These are phyloP conservation scores for Hygrophorus russula DNA, from an alignment of 768 basidiomycete genomes.

Conservation along the genomic window DNA sequence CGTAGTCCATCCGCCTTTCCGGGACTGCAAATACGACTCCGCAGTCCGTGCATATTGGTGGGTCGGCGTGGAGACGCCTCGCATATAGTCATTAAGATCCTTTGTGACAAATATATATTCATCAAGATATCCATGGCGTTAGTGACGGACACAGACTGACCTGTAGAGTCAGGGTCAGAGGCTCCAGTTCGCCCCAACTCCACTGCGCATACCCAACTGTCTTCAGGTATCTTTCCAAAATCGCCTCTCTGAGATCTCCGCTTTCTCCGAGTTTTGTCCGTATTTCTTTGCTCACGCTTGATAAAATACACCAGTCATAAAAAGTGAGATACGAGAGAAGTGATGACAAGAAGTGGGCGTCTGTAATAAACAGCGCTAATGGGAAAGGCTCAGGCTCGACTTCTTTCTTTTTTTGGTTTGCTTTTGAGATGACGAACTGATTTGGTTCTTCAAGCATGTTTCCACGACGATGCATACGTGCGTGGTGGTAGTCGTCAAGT, in stretches of 20 bases:
- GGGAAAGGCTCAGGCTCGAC: slow-evolving; percentile 28
- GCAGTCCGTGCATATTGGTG: slow-evolving; percentile 62
- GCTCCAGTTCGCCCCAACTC: slow-evolving; percentile 49
- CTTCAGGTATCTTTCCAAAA: slow-evolving; percentile 56
- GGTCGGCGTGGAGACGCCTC: slow-evolving; percentile 63
- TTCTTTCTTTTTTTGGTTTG: not conserved
- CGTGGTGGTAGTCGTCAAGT: too few relatives aligned
- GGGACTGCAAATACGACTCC: slow-evolving; percentile 42
- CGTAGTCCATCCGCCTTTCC: slow-evolving; percentile 7
- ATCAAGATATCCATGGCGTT: not conserved
- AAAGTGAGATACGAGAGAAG: slow-evolving; percentile 60
- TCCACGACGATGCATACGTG: too few relatives aligned
- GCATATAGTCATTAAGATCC: slow-evolving; percentile 76
- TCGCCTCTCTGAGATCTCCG: slow-evolving; percentile 43
- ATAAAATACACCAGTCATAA: slow-evolving; percentile 57
- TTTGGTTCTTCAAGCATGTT: too few relatives aligned
- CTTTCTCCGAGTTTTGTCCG: slow-evolving; percentile 37
- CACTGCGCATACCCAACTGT: slow-evolving; percentile 69
- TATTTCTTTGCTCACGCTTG: slow-evolving; percentile 43
- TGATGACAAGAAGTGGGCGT: slow-evolving; percentile 37
- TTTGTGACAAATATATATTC: slow-evolving; percentile 18
- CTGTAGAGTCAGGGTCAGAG: slow-evolving; percentile 49
- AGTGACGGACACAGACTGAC: slow-evolving; percentile 24
- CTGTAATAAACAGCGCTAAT: slow-evolving; percentile 42
- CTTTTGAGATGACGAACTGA: too few relatives aligned